Percentiles rank a stretch among this genome's conserved stretches.
phyloP scores from a whole-genome alignment of 1,284 basidiomycete species.

The Malassezia furfur region DNA sequence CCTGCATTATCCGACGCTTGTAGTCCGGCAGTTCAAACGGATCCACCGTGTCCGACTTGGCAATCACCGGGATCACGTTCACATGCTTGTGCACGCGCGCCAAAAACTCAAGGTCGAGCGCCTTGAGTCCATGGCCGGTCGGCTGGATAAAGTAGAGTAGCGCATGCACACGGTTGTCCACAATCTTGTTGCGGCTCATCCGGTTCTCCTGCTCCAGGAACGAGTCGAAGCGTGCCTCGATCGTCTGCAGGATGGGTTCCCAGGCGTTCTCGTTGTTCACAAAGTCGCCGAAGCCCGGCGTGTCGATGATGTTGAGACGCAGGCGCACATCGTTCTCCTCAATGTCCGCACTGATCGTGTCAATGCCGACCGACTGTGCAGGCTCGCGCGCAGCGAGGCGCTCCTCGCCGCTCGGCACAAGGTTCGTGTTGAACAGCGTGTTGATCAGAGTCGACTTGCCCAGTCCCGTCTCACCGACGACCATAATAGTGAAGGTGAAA shows the following conservation, averaged over 20 bases:
- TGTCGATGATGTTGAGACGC: conserved; percentile 46
- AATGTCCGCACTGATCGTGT: conserved; percentile 47
- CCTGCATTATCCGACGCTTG: conserved; percentile 44
- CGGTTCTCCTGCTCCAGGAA: conserved; percentile 48
- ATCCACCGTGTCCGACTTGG: conserved; percentile 46
- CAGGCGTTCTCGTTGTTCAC: conserved; percentile 47
- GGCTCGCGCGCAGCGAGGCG: conserved; percentile 36
- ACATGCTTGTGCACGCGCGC: conserved; percentile 43
- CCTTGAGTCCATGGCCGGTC: conserved; percentile 42
- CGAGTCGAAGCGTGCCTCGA: conserved; percentile 45
- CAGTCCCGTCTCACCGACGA: conserved; percentile 46
- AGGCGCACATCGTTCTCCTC: conserved; percentile 47
- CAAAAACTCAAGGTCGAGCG: conserved; percentile 48
- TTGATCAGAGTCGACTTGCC: conserved; percentile 48
- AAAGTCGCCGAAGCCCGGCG: conserved; percentile 46
- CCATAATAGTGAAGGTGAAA: conserved; percentile 46
- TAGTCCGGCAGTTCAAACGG: conserved; percentile 38
- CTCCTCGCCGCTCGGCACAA: conserved; percentile 45
- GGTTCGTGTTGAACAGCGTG: conserved; percentile 47
- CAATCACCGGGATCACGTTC: conserved; percentile 47
- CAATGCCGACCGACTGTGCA: conserved; percentile 45
- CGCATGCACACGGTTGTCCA: conserved; percentile 47
- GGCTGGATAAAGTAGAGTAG: conserved; percentile 48
- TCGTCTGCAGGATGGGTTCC: conserved; percentile 47
- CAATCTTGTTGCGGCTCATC: conserved; percentile 42